Conservation (phyloP, 2,329 filamentous ascomycete species). For the Cytospora mali region DNA sequence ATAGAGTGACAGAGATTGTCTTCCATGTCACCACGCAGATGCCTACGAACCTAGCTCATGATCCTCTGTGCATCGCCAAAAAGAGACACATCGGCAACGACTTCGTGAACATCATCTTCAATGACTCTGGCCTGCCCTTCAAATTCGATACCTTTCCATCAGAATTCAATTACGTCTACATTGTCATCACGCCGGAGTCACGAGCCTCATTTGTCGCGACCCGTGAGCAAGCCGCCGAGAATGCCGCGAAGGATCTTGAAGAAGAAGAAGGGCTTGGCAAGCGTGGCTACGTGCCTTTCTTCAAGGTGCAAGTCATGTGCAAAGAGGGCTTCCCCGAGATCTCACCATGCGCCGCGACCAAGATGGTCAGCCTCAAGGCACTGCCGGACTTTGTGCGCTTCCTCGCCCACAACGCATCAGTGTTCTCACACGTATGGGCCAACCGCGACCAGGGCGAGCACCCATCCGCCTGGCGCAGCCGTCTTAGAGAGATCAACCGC, state of each 20-base stretch:
- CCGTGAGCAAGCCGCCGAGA: constrained; percentile 46
- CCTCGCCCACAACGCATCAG: constrained; percentile 87
- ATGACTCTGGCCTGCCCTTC: constrained; percentile 90
- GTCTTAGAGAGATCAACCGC: constrained; percentile 80
- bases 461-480: constrained; percentile 85
- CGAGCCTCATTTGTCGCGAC: constrained; percentile 73
- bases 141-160: constrained; percentile 90
- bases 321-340: constrained; percentile 89
- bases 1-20: constrained; percentile 90
- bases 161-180: constrained; percentile 95
- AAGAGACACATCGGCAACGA: constrained; percentile 97
- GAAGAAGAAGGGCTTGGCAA: neutral
- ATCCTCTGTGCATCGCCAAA: constrained; percentile 78
- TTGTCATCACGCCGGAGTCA: constrained; percentile 89
- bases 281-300: constrained; percentile 59
- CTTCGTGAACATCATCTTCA: constrained; percentile 97
- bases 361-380: constrained; percentile 82
- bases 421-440: constrained; percentile 91
- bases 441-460: constrained; percentile 77
- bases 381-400: constrained; percentile 85
- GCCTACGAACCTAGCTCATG: constrained; percentile 80
- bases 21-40: constrained; percentile 98
- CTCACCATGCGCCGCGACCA: constrained; percentile 84
- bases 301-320: constrained; percentile 86
- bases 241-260: constrained; percentile 28